Evolutionary conservation across 306 rosid species (phyloP).

Genomic region (Adenanthera pavonina): DNA sequence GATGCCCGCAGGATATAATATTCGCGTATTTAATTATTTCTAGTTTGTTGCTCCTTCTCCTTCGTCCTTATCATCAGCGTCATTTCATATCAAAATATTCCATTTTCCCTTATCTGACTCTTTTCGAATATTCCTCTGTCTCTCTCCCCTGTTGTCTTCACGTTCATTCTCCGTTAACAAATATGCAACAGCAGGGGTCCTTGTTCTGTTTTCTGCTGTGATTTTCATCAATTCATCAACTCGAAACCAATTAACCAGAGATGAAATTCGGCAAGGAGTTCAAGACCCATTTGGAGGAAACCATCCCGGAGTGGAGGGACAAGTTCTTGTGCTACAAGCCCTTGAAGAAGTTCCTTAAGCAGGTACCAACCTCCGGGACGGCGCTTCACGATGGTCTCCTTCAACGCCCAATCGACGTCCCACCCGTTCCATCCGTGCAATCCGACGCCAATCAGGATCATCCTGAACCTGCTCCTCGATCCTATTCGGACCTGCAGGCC

Average conservation of each 20-base stretch:
- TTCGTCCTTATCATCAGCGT: not conserved
- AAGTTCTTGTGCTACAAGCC: slow-evolving; percentile 92
- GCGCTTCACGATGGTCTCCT: slow-evolving; percentile 25
- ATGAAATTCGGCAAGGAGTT: slow-evolving; percentile 98
- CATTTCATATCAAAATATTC: not conserved
- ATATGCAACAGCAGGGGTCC: not conserved
- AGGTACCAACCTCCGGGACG: slow-evolving; percentile 39
- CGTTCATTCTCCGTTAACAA: not conserved
- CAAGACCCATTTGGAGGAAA: slow-evolving; percentile 83
- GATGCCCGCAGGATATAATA: not conserved
- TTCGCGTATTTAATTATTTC: not conserved
- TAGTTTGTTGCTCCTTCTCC: not conserved
- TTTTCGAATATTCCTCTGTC: not conserved
- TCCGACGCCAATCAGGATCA: not conserved
- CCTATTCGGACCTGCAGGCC: slow-evolving; percentile 54
- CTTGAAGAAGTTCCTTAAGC: slow-evolving; percentile 81
- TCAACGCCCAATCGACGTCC: slow-evolving; percentile 23
- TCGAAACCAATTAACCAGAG: not conserved
- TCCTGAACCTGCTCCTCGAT: slow-evolving; percentile 2
- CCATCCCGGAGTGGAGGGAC: slow-evolving; percentile 98
- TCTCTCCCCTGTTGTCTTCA: not conserved
- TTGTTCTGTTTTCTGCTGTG: slow-evolving; percentile 12
- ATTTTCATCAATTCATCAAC: not conserved
- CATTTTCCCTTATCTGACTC: not conserved
- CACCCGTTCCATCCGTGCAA: not conserved